These are phyloP conservation scores for Asterella californica DNA, from an alignment of 225 moss, liverwort and hornwort genomes.

Conservation along the genomic window DNA sequence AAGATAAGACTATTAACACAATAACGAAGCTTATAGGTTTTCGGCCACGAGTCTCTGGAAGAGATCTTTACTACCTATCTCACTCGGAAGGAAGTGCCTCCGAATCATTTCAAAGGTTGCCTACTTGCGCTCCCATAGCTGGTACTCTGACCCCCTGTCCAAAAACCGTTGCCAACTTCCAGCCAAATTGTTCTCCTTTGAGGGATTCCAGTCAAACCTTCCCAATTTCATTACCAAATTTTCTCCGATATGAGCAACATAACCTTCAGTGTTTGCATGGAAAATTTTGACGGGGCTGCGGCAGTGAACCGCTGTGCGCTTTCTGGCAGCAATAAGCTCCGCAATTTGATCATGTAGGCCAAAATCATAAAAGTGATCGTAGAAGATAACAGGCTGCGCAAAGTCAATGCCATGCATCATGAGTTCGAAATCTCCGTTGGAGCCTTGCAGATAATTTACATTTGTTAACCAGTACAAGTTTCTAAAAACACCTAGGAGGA, in stretches of 20 bases:
- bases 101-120: not conserved
- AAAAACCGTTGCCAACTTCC: slow-evolving; percentile 65
- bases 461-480: not conserved
- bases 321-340: slow-evolving; percentile 73
- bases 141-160: slow-evolving; percentile 64
- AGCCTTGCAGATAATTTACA: not conserved
- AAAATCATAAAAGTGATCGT: slow-evolving; percentile 92
- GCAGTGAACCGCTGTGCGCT: slow-evolving; percentile 66
- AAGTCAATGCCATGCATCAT: not conserved
- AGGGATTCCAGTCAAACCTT: slow-evolving; percentile 83
- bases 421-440: not conserved
- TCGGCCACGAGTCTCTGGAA: not conserved
- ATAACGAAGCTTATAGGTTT: not conserved
- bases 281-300: slow-evolving; percentile 72
- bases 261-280: slow-evolving; percentile 83
- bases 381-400: slow-evolving; percentile 79
- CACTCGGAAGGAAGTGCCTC: not conserved
- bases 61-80: not conserved
- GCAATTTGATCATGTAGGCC: slow-evolving; percentile 84
- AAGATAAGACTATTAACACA: not conserved
- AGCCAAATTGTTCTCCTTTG: slow-evolving; percentile 72
- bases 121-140: slow-evolving; percentile 68
- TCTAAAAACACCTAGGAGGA: not conserved
- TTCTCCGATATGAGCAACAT: slow-evolving; percentile 73
- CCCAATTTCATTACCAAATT: slow-evolving; percentile 77